A percentile compares a stretch with the other conserved stretches of the same genome.
These are phyloP conservation scores for Apiotrichum laibachii DNA, from an alignment of 1,284 basidiomycete genomes.

Conservation along the genomic window DNA sequence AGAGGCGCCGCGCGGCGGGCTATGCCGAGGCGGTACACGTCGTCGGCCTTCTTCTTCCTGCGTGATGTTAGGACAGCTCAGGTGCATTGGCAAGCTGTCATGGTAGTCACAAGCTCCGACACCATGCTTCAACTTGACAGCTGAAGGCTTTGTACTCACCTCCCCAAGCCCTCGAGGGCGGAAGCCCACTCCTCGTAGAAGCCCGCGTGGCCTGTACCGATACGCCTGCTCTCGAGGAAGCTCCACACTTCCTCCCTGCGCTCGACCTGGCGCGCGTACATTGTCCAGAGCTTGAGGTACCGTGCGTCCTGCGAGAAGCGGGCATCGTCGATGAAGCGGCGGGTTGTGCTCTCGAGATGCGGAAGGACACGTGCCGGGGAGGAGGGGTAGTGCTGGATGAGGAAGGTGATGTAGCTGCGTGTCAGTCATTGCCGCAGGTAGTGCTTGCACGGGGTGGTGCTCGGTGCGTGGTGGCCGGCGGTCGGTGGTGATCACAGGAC, in stretches of 20 bases:
- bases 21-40: conserved; percentile 79
- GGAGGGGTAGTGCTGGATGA: conserved; percentile 58
- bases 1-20: conserved; percentile 74
- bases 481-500: not conserved
- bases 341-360: conserved; percentile 69
- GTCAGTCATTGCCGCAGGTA: not conserved
- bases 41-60: conserved; percentile 74
- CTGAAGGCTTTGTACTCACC: conserved; percentile 56
- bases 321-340: conserved; percentile 72
- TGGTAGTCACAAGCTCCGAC: too few species aligned
- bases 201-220: conserved; percentile 71
- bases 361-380: conserved; percentile 70
- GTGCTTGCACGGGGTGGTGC: not conserved
- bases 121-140: too few species aligned
- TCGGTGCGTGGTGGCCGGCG: too few species aligned
- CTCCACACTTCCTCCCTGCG: conserved; percentile 64
- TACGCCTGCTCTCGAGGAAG: conserved; percentile 70
- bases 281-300: conserved; percentile 83
- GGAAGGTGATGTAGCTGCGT: conserved; percentile 45
- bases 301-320: conserved; percentile 81
- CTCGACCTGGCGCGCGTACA: conserved; percentile 68
- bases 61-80: not conserved
- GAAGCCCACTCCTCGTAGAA: conserved; percentile 84
- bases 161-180: conserved; percentile 66
- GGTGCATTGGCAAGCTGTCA: too few species aligned